Conservation (phyloP, 495 filamentous ascomycete genomes). For the Tuber aestivum region DNA sequence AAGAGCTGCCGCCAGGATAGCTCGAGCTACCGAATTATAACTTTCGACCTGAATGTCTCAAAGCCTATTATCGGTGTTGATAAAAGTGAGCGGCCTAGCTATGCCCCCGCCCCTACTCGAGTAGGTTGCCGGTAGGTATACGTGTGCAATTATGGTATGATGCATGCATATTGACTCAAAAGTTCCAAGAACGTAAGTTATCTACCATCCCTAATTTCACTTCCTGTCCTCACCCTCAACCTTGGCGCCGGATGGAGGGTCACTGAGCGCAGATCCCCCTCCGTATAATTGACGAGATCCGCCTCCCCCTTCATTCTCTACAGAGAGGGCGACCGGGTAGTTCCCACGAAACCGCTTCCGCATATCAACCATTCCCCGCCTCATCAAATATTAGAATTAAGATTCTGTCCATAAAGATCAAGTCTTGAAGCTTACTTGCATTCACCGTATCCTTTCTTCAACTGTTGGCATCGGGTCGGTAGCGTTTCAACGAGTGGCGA, state of each 20-base stretch:
- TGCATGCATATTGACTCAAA: neutral
- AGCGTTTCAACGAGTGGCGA: slow-evolving; percentile 69
- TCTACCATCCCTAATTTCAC: slow-evolving; percentile 16
- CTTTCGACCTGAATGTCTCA: neutral
- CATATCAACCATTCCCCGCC: slow-evolving; percentile 93
- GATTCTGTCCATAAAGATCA: neutral
- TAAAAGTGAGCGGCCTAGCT: neutral
- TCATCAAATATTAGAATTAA: slow-evolving; percentile 36
- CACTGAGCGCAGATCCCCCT: slow-evolving; percentile 64
- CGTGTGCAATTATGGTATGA: neutral
- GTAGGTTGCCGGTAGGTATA: neutral
- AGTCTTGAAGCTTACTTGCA: slow-evolving; percentile 61
- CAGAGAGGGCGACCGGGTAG: slow-evolving; percentile 62
- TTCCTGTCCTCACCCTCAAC: slow-evolving; percentile 42
- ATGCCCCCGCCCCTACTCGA: neutral
- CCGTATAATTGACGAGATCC: slow-evolving; percentile 67
- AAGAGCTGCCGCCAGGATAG: neutral
- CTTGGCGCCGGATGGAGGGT: slow-evolving; percentile 49
- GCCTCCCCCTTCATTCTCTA: slow-evolving; percentile 52
- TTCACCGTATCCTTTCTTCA: slow-evolving; percentile 84
- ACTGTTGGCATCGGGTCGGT: slow-evolving; percentile 81
- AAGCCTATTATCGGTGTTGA: neutral
- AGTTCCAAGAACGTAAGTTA: neutral
- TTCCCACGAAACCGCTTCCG: slow-evolving; percentile 98
- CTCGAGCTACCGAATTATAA: neutral